Evolutionary conservation across 208 protist species (phyloP).

Genomic region (Trypanosoma scelopori): DNA sequence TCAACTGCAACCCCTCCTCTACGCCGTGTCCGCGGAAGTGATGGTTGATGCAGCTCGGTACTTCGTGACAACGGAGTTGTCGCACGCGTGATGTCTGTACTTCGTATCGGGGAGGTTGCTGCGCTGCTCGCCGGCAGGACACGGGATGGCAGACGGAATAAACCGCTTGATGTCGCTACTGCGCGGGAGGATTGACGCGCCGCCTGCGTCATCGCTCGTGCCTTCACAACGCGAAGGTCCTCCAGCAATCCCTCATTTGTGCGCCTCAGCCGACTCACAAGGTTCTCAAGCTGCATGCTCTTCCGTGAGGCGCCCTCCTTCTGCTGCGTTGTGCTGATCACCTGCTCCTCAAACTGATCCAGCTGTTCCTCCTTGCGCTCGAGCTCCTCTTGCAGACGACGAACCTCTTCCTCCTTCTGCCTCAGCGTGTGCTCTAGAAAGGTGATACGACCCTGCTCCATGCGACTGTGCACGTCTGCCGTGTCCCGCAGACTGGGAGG

Average conservation of each 20-base stretch:
- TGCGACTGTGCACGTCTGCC: not conserved
- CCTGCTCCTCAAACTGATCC: conserved; percentile 17
- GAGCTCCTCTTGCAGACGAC: conserved; percentile 18
- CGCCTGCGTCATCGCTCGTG: not conserved
- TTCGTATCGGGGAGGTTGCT: not conserved
- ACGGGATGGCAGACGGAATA: no score
- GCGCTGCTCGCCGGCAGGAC: no score
- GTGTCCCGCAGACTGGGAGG: not conserved
- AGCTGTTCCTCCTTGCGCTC: conserved; percentile 12
- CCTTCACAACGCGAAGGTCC: not conserved
- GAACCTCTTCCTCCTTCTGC: conserved; percentile 34
- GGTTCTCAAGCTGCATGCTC: conserved; percentile 9
- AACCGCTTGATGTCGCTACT: not conserved
- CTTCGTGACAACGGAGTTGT: no score
- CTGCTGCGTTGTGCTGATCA: conserved; percentile 1
- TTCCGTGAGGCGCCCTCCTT: conserved; percentile 13
- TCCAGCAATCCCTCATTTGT: conserved; percentile 16
- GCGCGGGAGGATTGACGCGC: not conserved
- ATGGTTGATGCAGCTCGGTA: no score
- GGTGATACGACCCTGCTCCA: conserved; percentile 29
- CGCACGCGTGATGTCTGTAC: not conserved
- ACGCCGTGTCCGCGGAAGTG: not conserved
- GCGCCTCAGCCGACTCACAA: conserved; percentile 1
- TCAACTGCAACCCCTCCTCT: not conserved
- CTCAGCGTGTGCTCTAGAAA: conserved; percentile 33